Percentiles rank a stretch among this genome's conserved stretches.
Evolutionary conservation across 139 green algal species (phyloP).

Genomic region (Volvox reticuliferus): DNA sequence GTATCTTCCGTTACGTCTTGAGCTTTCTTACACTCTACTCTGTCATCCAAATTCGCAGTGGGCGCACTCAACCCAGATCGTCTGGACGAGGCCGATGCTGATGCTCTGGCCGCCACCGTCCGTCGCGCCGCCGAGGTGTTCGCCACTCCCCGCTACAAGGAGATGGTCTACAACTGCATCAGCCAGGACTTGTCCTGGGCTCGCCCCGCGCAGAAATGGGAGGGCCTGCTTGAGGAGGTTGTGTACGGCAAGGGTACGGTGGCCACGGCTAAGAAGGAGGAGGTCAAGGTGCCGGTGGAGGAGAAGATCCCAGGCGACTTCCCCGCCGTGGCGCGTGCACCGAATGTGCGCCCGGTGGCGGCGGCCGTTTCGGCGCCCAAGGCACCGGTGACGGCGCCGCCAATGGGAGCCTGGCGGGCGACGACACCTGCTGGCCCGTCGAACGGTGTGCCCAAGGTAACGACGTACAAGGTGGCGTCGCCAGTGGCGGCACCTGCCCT

Average conservation of each 20-base stretch:
- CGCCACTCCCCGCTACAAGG: constrained; percentile 78
- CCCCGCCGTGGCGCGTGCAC: constrained; percentile 23
- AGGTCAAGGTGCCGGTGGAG: constrained; percentile 54
- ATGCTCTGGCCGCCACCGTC: constrained; percentile 83
- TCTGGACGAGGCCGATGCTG: constrained; percentile 82
- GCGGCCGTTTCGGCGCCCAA: neutral
- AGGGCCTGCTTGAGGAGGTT: constrained; percentile 87
- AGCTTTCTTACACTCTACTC: too few relatives aligned
- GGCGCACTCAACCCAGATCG: constrained; percentile 86
- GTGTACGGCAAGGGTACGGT: constrained; percentile 21
- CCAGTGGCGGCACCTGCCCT: neutral
- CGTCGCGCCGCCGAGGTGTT: constrained; percentile 72
- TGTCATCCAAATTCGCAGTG: constrained; percentile 61
- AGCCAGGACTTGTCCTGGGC: constrained; percentile 93
- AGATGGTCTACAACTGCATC: constrained; percentile 95
- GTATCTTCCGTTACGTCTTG: too few relatives aligned
- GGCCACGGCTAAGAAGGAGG: constrained; percentile 48
- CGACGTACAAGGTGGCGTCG: neutral
- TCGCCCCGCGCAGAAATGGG: constrained; percentile 94
- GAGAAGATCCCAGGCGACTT: constrained; percentile 53
- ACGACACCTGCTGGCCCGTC: neutral
- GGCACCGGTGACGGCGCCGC: neutral
- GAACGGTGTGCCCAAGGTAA: neutral
- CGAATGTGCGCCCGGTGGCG: neutral
- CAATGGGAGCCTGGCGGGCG: constrained; percentile 35